Conservation (phyloP, 140 eudicot genomes). For the Bidens hawaiensis region DNA sequence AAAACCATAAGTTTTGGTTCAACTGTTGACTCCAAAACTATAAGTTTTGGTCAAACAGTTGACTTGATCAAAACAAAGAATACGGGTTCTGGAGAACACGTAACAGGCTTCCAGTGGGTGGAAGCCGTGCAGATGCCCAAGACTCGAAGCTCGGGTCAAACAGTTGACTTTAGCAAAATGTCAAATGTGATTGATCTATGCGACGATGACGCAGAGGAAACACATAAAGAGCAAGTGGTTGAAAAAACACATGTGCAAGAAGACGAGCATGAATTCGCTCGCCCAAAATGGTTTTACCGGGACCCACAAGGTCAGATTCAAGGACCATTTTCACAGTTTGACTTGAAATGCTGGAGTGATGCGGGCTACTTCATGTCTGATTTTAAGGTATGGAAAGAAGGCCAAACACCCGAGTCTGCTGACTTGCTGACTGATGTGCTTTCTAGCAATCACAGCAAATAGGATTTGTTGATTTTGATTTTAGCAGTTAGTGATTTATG, state of each 20-base stretch:
- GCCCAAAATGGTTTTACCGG: conserved; percentile 44
- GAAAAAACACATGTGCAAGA: background rate
- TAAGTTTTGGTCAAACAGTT: conserved; percentile 5
- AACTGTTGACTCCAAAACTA: conserved; percentile 2
- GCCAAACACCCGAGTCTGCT: conserved; percentile 31
- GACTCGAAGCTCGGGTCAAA: conserved; percentile 3
- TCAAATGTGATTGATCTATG: conserved; percentile 45
- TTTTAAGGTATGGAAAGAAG: conserved; percentile 61
- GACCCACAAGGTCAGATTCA: conserved; percentile 58
- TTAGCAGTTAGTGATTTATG: conserved; percentile 1
- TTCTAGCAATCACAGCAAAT: conserved; percentile 18
- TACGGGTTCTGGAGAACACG: conserved; percentile 5
- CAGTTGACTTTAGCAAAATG: background rate
- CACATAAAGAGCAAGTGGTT: background rate
- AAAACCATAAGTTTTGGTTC: conserved; percentile 10
- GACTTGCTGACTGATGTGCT: conserved; percentile 46
- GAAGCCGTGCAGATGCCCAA: conserved; percentile 19
- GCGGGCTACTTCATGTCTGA: conserved; percentile 41
- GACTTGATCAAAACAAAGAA: conserved; percentile 1
- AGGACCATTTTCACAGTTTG: conserved; percentile 58
- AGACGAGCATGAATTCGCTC: background rate
- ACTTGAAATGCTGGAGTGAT: conserved; percentile 53
- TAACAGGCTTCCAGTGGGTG: conserved; percentile 10
- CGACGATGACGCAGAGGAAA: conserved; percentile 33
- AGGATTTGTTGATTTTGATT: conserved; percentile 8